These are phyloP conservation scores for Malassezia sympodialis DNA, from an alignment of 1,284 basidiomycete species.

Conservation along the genomic window DNA sequence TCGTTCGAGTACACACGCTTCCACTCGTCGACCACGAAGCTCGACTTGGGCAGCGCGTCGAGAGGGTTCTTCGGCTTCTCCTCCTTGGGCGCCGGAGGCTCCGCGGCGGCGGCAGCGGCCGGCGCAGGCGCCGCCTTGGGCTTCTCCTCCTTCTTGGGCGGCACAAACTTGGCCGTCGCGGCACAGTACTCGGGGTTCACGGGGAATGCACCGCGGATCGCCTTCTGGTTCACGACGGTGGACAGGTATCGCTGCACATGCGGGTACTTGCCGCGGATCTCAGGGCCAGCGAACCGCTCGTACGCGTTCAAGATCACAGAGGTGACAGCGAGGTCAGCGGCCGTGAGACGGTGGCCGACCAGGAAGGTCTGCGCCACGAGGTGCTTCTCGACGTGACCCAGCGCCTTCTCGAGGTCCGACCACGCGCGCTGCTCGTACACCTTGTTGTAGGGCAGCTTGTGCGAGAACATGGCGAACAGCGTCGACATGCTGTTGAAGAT, in stretches of 20 bases:
- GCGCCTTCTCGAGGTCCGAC: constrained; percentile 50
- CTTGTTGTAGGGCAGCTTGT: constrained; percentile 48
- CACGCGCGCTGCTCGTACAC: constrained; percentile 56
- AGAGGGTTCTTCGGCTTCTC: constrained; percentile 87
- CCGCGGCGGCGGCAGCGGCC: constrained; percentile 23
- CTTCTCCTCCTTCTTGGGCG: constrained; percentile 57
- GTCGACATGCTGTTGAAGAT: constrained; percentile 40
- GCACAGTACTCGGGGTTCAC: constrained; percentile 57
- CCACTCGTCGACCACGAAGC: constrained; percentile 93
- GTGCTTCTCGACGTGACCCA: constrained; percentile 63
- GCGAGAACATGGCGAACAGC: constrained; percentile 21
- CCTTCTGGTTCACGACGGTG: constrained; percentile 62
- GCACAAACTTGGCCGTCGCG: constrained; percentile 62
- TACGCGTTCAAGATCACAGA: constrained; percentile 39
- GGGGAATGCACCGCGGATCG: constrained; percentile 30
- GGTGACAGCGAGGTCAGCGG: constrained; percentile 74
- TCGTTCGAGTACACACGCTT: constrained; percentile 96
- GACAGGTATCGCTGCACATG: constrained; percentile 67
- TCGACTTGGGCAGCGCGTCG: constrained; percentile 78
- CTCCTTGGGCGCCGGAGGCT: constrained; percentile 51
- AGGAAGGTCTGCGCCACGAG: constrained; percentile 76
- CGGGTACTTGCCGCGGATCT: constrained; percentile 51
- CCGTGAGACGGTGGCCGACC: constrained; percentile 83
- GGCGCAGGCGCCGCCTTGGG: constrained; percentile 27
- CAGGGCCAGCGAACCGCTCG: constrained; percentile 23